Evolutionary conservation across 768 basidiomycete species (phyloP), one percentile per base, ranked within the genome.

Genomic region (Antrodiella citrinella): DNA sequence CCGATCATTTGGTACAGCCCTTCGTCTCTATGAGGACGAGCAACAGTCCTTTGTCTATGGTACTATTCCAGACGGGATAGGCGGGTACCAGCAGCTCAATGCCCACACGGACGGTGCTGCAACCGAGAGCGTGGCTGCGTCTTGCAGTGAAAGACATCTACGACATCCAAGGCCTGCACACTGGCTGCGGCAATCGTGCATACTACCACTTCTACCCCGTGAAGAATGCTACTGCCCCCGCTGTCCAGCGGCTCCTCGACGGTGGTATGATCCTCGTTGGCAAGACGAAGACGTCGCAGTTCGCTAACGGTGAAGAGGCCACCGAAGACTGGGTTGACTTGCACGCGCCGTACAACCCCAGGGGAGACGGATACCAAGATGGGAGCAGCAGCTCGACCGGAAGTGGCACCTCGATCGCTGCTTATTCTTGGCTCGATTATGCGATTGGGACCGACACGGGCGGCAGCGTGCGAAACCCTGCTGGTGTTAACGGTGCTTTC

Each of bases 281-380:
- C 26, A 81, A 80, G 59, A 72, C 73, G 5, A 76, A 75, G 50
- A 74, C 74, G 7, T 73, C 74, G 0, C 75, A 75, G 54, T 77
- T 76, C 54, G 75, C 73, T n/a, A 74, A 75, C 54, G 74, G 73
- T 2, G 69, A 65, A 55, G 54, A 53, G 13, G 64, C 64, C 2
- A 65, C 64, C 20, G 61, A 54, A 26, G 64, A 65, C 54, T 65
- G 64, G 64, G 61, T 65, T 25, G 64, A 65, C 54, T 54, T 62
- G 11, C 62, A 63, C 42, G 56, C 62, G 22, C 63, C 64, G 44
- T 64, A 60, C 55, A 64, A 64, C 52, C 63, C 62, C 21, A 58
- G 64, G n/a, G 62, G 63, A 4, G 64, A 65, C 20, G 63, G 61
- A 9, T 63, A 65, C 48, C 64, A 64, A 49, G 64, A 65, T 39